phyloP scores from a whole-genome alignment of 768 basidiomycete genomes.

The Solioccasus polychromus region DNA sequence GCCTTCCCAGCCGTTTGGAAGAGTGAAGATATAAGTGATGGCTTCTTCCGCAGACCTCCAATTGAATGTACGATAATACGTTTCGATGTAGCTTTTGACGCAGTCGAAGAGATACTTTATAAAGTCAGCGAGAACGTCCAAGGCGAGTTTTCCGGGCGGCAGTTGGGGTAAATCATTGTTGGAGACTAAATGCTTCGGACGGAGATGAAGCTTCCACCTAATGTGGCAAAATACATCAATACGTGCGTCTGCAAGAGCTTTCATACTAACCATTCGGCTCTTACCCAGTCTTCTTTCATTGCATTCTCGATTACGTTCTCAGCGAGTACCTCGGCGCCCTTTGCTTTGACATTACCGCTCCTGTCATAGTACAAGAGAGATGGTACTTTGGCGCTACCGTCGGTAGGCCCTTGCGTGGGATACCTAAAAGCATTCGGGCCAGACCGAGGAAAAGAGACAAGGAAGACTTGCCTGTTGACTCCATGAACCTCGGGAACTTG shows the following conservation, averaged over 20 bases:
- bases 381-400: constrained; percentile 43
- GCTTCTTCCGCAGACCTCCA: constrained; percentile 15
- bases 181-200: constrained; percentile 13
- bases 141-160: constrained; percentile 13
- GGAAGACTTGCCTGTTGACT: constrained; percentile 4
- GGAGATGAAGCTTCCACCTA: constrained; percentile 28
- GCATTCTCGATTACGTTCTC: constrained; percentile 33
- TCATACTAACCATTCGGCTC: constrained; percentile 19
- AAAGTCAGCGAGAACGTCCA: constrained; percentile 23
- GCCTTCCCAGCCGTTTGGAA: constrained; percentile 30
- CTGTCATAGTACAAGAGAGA: constrained; percentile 43
- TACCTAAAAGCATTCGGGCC: constrained; percentile 29
- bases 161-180: constrained; percentile 31
- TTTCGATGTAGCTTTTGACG: constrained; percentile 14
- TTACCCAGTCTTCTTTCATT: constrained; percentile 25
- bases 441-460: neutral
- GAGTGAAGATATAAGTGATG: constrained; percentile 23
- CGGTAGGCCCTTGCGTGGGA: constrained; percentile 37
- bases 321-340: constrained; percentile 39
- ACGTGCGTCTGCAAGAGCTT: no score
- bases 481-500: constrained; percentile 13
- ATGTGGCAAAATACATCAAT: neutral
- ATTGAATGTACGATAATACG: constrained; percentile 10
- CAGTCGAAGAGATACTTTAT: constrained; percentile 17
- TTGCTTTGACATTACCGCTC: constrained; percentile 33